Evolutionary conservation across 257 asterid species (phyloP).

Genomic region (Haberlea rhodopensis): DNA sequence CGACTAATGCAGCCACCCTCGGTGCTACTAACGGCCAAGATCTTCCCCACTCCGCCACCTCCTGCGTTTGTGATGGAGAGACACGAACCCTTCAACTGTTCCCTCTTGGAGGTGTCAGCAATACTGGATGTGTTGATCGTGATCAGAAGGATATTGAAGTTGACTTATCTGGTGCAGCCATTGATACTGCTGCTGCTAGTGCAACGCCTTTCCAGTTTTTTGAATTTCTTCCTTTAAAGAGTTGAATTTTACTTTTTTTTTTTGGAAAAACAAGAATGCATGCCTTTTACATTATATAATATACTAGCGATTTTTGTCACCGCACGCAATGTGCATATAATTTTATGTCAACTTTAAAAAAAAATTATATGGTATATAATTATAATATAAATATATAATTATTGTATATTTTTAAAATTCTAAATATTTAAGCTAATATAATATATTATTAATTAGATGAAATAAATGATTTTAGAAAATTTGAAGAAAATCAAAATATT

Average conservation of each 20-base stretch:
- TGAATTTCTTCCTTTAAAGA: constrained; percentile 83
- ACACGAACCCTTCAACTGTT: not conserved
- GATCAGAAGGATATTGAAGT: constrained; percentile 23
- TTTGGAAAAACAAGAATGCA: not conserved
- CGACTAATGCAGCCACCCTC: constrained; percentile 12
- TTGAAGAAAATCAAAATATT: too few species aligned
- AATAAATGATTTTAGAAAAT: too few species aligned
- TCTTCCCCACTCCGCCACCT: not conserved
- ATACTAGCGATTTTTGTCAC: too few species aligned
- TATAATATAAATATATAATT: too few species aligned
- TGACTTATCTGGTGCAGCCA: constrained; percentile 18
- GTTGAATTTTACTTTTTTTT: constrained; percentile 25
- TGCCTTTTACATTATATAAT: not conserved
- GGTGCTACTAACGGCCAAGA: not conserved
- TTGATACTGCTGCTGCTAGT: not conserved
- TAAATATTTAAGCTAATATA: too few species aligned
- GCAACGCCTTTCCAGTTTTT: constrained; percentile 55
- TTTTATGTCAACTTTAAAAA: too few species aligned
- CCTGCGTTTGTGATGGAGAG: not conserved
- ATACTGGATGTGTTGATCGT: not conserved
- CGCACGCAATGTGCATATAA: too few species aligned
- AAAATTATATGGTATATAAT: too few species aligned
- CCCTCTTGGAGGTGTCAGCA: not conserved
- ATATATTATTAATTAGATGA: too few species aligned
- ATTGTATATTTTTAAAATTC: too few species aligned